Conservation (phyloP, 1,284 basidiomycete species). For the Naganishia sp. region DNA sequence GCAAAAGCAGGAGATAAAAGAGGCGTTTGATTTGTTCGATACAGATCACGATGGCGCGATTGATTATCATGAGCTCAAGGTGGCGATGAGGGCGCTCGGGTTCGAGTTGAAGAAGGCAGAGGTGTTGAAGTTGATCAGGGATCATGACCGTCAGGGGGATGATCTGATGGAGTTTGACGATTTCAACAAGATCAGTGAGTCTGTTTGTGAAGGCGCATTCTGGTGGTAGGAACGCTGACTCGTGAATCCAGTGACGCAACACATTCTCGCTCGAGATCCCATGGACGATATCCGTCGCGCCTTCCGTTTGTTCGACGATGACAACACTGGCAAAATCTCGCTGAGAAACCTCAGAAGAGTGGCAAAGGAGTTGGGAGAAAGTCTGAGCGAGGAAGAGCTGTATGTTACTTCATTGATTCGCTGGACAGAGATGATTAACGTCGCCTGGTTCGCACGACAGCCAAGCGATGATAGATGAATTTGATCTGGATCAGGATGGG, state of each 20-base stretch:
- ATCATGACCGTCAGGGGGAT: slow-evolving; percentile 85
- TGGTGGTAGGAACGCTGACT: not conserved
- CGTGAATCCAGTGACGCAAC: slow-evolving; percentile 75
- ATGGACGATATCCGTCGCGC: slow-evolving; percentile 94
- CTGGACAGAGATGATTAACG: not conserved
- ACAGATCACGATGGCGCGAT: slow-evolving; percentile 96
- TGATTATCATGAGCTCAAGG: slow-evolving; percentile 98
- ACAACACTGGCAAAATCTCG: slow-evolving; percentile 91
- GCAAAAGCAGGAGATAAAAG: slow-evolving; percentile 95
- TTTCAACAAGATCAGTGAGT: slow-evolving; percentile 94
- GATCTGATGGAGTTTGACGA: slow-evolving; percentile 93
- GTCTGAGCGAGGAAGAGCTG: slow-evolving; percentile 95
- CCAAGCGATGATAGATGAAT: slow-evolving; percentile 99
- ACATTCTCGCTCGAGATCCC: slow-evolving; percentile 89
- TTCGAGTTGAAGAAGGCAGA: slow-evolving; percentile 99
- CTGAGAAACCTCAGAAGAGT: slow-evolving; percentile 88
- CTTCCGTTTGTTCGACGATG: slow-evolving; percentile 95
- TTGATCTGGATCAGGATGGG: slow-evolving; percentile 97
- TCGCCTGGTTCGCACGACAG: slow-evolving; percentile 55
- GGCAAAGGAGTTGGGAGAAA: slow-evolving; percentile 95
- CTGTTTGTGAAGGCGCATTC: not conserved
- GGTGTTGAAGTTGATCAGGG: slow-evolving; percentile 89
- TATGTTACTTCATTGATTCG: slow-evolving; percentile 56
- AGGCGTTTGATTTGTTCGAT: slow-evolving; percentile 98
- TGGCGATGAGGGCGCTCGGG: slow-evolving; percentile 95